Base-by-base conservation (phyloP, 305 asterid genomes). In the Fraxinus sp. region DNA sequence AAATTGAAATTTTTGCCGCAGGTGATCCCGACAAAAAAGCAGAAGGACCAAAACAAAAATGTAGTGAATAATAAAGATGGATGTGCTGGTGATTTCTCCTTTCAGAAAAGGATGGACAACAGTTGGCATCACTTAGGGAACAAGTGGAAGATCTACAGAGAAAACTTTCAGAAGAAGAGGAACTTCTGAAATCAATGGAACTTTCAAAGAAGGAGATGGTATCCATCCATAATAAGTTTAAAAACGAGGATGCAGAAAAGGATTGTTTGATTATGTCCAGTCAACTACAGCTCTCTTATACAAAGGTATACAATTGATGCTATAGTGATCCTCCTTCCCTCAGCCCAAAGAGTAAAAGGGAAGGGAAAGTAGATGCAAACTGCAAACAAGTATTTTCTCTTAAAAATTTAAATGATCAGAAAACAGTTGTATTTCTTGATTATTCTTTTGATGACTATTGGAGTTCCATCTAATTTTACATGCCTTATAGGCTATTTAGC, bases 261-360 rank as follows among this genome's bases (percentile, higher is more conserved):
- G 96, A 92, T 80, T 89, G 89, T 57, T 80, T 89, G 75, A 88
- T 95, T 52, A 92, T 90, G 82, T 89, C 93, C 74, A 88, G 92
- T 79, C 96, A 93, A 84, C 87, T 79, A 57, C 97, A 94, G 89
- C 97, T 95, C 84, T 89, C 98, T 75, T 96, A 94, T 88, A 85
- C 90, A 52, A 95, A 92, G 97, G 99, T 88, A 80, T 64, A 86
- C 39, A 26, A 28, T 68, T 68, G 37, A 68, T 10, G 37, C 36
- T 66, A 28, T 66, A 66, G 18, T 5, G 14, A 66, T 66, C 3
- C 74, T 66, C 74, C 16, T 66, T 26, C 37, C 36, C 7, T 66
- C 33, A 62, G 71, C 71, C n/a, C 8, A 66, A 62, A 66, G 2
- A 5, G 13, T 6, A 28, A 24, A 26, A 24, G 74, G 18, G 36